These are phyloP conservation scores for Arthrobotrys conoides DNA, from an alignment of 2,329 filamentous ascomycete species.

Conservation along the genomic window DNA sequence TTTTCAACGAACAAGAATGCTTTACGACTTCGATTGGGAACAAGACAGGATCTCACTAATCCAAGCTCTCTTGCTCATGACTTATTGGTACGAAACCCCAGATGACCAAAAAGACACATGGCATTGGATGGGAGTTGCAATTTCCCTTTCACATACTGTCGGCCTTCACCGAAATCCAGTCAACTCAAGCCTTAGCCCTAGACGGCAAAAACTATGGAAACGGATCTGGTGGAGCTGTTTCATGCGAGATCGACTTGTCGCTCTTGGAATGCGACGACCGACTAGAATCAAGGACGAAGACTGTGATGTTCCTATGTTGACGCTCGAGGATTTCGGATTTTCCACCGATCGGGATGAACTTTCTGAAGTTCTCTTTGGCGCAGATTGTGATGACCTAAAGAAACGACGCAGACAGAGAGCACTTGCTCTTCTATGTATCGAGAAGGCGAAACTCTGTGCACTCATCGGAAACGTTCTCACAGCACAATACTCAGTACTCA, in stretches of 20 bases:
- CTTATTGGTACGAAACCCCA: slow-evolving; percentile 97
- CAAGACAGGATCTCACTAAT: slow-evolving; percentile 88
- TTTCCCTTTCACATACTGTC: slow-evolving; percentile 92
- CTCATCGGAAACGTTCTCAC: slow-evolving; percentile 91
- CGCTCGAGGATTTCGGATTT: slow-evolving; percentile 86
- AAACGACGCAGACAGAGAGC: slow-evolving; percentile 76
- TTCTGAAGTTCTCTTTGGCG: slow-evolving; percentile 50
- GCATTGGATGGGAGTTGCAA: slow-evolving; percentile 98
- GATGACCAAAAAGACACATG: slow-evolving; percentile 98
- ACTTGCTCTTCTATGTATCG: slow-evolving; percentile 88
- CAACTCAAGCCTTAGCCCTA: slow-evolving; percentile 80
- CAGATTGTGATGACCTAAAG: slow-evolving; percentile 61
- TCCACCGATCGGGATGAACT: slow-evolving; percentile 39
- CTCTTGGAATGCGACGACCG: slow-evolving; percentile 91
- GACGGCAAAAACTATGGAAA: slow-evolving; percentile 88
- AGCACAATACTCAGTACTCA: slow-evolving; percentile 91
- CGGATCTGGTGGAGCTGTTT: slow-evolving; percentile 98
- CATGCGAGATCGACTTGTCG: slow-evolving; percentile 92
- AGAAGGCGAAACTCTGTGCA: slow-evolving; percentile 89
- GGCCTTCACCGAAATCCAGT: slow-evolving; percentile 89
- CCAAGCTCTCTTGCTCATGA: slow-evolving; percentile 90
- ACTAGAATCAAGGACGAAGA: slow-evolving; percentile 94
- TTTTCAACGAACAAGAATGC: slow-evolving; percentile 86
- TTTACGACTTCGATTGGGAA: slow-evolving; percentile 97
- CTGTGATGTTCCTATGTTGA: slow-evolving; percentile 92